Evolutionary conservation across 2,329 filamentous ascomycete genomes (phyloP).

Genomic region (Fusarium sp.): DNA sequence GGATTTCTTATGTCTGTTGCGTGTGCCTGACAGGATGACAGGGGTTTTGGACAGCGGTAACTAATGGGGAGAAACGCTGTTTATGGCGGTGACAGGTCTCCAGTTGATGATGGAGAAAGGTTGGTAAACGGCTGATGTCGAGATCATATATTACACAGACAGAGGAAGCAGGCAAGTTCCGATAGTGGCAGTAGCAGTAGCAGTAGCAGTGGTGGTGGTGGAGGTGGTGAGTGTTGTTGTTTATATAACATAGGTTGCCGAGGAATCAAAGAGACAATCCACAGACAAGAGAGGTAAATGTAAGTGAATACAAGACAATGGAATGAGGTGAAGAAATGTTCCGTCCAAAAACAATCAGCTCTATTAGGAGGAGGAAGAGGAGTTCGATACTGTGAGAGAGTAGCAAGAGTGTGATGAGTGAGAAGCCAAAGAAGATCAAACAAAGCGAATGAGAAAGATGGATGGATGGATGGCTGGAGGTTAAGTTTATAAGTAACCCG

Average conservation of each 20-base stretch:
- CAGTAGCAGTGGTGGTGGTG: neutral
- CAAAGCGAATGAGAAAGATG: conserved; percentile 33
- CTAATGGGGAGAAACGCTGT: conserved; percentile 16
- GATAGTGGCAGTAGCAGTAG: conserved; percentile 10
- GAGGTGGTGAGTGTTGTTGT: conserved; percentile 20
- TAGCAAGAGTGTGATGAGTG: conserved; percentile 20
- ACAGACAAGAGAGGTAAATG: conserved; percentile 10
- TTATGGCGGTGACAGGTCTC: conserved; percentile 35
- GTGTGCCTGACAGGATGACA: conserved; percentile 32
- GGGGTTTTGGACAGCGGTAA: conserved; percentile 14
- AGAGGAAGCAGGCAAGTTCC: conserved; percentile 2
- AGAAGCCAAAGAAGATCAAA: conserved; percentile 32
- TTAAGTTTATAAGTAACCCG: conserved; percentile 45
- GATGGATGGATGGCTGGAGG: conserved; percentile 44
- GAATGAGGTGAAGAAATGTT: neutral
- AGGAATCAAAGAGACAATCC: conserved; percentile 26
- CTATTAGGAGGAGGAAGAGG: neutral
- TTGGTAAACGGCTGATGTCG: conserved; percentile 13
- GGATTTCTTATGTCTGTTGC: conserved; percentile 35
- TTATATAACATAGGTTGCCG: conserved; percentile 18
- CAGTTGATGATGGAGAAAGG: conserved; percentile 5
- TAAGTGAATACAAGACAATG: neutral
- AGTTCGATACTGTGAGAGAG: conserved; percentile 7
- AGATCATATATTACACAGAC: conserved; percentile 30
- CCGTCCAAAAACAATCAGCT: conserved; percentile 10